Evolutionary conservation across 495 filamentous ascomycete species (phyloP).

Genomic region (Tetracladium setigerum): DNA sequence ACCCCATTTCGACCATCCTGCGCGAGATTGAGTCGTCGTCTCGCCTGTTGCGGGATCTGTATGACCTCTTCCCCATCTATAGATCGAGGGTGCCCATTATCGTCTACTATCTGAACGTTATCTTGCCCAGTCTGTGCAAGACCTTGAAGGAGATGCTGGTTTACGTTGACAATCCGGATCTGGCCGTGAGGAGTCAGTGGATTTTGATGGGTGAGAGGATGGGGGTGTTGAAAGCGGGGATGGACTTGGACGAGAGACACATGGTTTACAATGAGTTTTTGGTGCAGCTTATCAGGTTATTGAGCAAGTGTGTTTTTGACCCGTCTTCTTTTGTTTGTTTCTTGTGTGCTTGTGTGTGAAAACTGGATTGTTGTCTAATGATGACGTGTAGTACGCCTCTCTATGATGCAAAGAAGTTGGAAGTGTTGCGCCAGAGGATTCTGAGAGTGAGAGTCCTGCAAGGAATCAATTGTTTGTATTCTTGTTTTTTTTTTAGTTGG

Average conservation of each 20-base stretch:
- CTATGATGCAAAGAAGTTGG: constrained; percentile 44
- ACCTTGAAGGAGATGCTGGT: constrained; percentile 42
- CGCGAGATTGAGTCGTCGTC: constrained; percentile 23
- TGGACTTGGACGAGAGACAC: constrained; percentile 42
- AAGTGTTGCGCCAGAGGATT: constrained; percentile 36
- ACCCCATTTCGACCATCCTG: constrained; percentile 17
- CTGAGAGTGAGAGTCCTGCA: constrained; percentile 30
- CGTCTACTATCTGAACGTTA: constrained; percentile 41
- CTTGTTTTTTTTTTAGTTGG: background rate
- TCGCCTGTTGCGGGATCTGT: constrained; percentile 40
- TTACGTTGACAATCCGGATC: constrained; percentile 39
- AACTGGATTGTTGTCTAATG: constrained; percentile 10
- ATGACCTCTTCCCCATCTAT: constrained; percentile 43
- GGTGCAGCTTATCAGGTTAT: constrained; percentile 35
- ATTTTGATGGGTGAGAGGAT: constrained; percentile 37
- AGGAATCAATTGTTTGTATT: constrained; percentile 1
- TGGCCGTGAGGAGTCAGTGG: constrained; percentile 40
- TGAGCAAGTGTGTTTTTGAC: constrained; percentile 21
- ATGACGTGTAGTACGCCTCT: constrained; percentile 33
- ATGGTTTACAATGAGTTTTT: constrained; percentile 46
- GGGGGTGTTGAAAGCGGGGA: constrained; percentile 30
- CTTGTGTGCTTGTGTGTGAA: no score
- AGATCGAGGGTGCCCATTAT: constrained; percentile 35
- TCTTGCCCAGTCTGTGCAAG: constrained; percentile 41
- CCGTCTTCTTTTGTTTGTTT: background rate